Percentiles rank a stretch among this genome's conserved stretches.
phyloP scores from a whole-genome alignment of 192 early-diverging fungal genomes.

The Entophlyctis luteolus region DNA sequence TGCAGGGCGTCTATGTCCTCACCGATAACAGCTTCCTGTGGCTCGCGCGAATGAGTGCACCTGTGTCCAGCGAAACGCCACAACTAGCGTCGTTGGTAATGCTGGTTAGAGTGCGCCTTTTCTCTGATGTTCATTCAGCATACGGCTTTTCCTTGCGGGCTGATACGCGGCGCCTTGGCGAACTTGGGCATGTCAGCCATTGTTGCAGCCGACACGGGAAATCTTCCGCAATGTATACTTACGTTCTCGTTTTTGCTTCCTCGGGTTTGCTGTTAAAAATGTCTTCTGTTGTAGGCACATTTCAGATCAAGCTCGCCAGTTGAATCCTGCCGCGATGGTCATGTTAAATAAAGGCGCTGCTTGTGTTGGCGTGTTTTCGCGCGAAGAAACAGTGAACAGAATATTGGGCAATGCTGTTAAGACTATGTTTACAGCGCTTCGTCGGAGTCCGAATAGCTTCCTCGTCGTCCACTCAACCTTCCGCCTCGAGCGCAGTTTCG shows the following conservation, averaged over 20 bases:
- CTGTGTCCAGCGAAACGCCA: conserved; percentile 71
- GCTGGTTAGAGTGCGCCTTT: background rate
- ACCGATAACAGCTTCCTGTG: conserved; percentile 97
- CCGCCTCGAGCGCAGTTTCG: no score
- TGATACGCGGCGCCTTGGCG: conserved; percentile 88
- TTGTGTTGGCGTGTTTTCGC: background rate
- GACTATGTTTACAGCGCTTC: no score
- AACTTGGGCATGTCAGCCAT: conserved; percentile 81
- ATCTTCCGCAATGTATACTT: conserved; percentile 44
- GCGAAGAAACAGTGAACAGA: no score
- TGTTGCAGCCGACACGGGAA: conserved; percentile 81
- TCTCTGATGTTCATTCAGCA: conserved; percentile 48
- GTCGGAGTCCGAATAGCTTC: no score
- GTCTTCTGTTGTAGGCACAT: conserved; percentile 22
- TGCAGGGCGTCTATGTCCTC: conserved; percentile 90
- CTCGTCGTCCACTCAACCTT: no score
- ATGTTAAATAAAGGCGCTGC: background rate
- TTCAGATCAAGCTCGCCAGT: conserved; percentile 26
- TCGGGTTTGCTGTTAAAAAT: background rate
- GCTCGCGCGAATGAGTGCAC: conserved; percentile 88
- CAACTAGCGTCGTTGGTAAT: conserved; percentile 72
- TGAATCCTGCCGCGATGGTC: no score
- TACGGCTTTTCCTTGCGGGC: conserved; percentile 94
- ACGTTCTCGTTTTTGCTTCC: background rate
- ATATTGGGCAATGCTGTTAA: no score